Evolutionary conservation across 495 filamentous ascomycete species (phyloP).

Genomic region (Podospora australis): DNA sequence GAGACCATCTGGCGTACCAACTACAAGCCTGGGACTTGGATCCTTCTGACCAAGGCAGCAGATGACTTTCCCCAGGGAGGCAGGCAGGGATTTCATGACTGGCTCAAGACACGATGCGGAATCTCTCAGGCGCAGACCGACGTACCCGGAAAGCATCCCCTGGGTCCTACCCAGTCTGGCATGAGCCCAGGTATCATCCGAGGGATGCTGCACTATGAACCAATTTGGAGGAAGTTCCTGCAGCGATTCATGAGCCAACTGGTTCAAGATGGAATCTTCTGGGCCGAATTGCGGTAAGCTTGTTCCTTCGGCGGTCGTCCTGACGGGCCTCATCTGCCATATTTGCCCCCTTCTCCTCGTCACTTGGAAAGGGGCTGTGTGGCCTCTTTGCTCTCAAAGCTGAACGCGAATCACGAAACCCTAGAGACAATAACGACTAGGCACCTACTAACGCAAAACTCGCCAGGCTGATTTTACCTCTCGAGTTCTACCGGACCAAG

Average conservation of each 20-base stretch:
- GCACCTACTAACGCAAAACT: neutral
- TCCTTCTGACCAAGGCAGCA: slow-evolving; percentile 60
- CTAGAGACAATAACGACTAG: neutral
- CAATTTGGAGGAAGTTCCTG: slow-evolving; percentile 75
- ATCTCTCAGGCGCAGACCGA: slow-evolving; percentile 38
- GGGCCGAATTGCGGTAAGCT: slow-evolving; percentile 61
- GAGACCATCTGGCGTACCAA: slow-evolving; percentile 12
- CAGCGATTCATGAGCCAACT: slow-evolving; percentile 59
- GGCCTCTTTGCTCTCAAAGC: too few species aligned
- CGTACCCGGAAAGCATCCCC: neutral
- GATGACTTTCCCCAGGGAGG: slow-evolving; percentile 66
- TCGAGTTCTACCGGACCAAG: slow-evolving; percentile 54
- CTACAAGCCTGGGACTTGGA: slow-evolving; percentile 50
- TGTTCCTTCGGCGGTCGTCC: neutral
- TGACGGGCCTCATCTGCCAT: neutral
- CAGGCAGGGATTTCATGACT: slow-evolving; percentile 62
- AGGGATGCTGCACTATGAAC: slow-evolving; percentile 79
- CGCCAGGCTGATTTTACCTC: slow-evolving; percentile 51
- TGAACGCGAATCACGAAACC: too few species aligned
- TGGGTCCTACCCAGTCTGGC: neutral
- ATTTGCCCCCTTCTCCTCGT: slow-evolving; percentile 3
- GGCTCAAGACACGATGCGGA: slow-evolving; percentile 69
- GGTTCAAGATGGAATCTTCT: slow-evolving; percentile 69
- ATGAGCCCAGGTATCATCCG: slow-evolving; percentile 43
- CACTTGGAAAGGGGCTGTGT: too few species aligned